Base-by-base conservation (phyloP, 208 protist species). In the Strigomonas oncopelti region DNA sequence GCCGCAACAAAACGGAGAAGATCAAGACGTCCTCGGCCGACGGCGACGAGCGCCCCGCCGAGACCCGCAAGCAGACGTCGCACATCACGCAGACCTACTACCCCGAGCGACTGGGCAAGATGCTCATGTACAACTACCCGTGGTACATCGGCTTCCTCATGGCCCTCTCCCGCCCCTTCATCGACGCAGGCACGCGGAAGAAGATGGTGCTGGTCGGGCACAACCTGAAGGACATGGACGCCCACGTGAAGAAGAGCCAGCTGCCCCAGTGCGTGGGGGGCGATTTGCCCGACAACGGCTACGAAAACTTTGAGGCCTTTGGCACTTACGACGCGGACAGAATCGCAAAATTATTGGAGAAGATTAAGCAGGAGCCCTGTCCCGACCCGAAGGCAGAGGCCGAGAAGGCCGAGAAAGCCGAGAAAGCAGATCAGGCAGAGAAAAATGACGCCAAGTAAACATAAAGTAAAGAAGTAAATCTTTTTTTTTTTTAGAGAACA, bases 71-170 rank as follows among this genome's bases (percentile, higher is more conserved):
- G 57, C 56, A 70, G 16, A 78, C 62, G 20, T 79, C 61, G 67
- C 42, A 82, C 46, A 78, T 85, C 5, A 72, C 86, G 75, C 75
- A 80, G 27, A 67, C 79, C 52, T 75, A 80, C 69, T 91, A 86
- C 72, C 76, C 78, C 0, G 81, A 82, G 60, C 65, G 76, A 24
- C 69, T 87, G 16, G 75, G 78, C 36, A 60, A 64, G 36, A 63
- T 84, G 59, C 54, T 84, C 24, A 48, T 88, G 34, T 84, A 77
- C 57, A 72, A 75, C 29, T 45, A 66, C 16, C 81, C 75, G 13
- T 88, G 79, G 73, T 79, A 84, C 52, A 67, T 82, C 13, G 27
- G 63, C 5, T 38, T 75, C 22, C 34, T 84, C 8, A 63, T 83
- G 13, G 42, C 58, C 31, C 60, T 79, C n/a, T 63, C 65, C 34